Evolutionary conservation across 2,329 filamentous ascomycete genomes (phyloP).

Genomic region (Cladosporium sp.): DNA sequence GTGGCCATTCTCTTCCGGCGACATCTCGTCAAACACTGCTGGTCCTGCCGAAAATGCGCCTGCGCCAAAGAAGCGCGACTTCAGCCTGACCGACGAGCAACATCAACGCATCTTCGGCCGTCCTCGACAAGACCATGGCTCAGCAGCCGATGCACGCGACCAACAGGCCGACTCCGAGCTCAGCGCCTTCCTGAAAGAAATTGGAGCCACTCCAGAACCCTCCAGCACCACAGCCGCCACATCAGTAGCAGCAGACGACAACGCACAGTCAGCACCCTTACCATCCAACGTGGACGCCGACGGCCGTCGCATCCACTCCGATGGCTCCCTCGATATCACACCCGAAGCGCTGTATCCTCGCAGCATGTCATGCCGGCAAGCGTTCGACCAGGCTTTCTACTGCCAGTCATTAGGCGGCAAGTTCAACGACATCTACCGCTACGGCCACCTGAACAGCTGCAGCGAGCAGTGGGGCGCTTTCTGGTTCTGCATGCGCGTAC

Average conservation of each 20-base stretch:
- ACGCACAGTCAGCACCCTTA: conserved; percentile 12
- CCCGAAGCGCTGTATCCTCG: conserved; percentile 74
- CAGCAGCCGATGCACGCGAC: conserved; percentile 38
- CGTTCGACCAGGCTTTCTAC: conserved; percentile 92
- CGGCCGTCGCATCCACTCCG: conserved; percentile 33
- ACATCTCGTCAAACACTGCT: conserved; percentile 20
- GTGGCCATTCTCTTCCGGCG: conserved; percentile 28
- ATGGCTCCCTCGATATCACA: conserved; percentile 36
- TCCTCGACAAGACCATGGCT: conserved; percentile 25
- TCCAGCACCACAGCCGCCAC: conserved; percentile 22
- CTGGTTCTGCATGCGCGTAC: conserved; percentile 94
- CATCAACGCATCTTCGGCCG: conserved; percentile 36
- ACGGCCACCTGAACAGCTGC: conserved; percentile 76
- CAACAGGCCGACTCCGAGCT: conserved; percentile 58
- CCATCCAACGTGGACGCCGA: conserved; percentile 24
- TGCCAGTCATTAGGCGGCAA: conserved; percentile 91
- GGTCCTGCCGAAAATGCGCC: background rate
- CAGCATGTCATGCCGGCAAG: conserved; percentile 82
- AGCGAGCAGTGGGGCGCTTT: conserved; percentile 88
- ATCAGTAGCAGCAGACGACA: conserved; percentile 27
- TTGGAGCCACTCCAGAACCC: conserved; percentile 40
- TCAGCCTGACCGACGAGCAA: conserved; percentile 35
- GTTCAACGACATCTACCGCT: conserved; percentile 88
- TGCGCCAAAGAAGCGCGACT: conserved; percentile 17
- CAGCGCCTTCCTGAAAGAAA: conserved; percentile 54